Conservation (phyloP, 2,329 filamentous ascomycete genomes). For the Dothistroma septosporum region DNA sequence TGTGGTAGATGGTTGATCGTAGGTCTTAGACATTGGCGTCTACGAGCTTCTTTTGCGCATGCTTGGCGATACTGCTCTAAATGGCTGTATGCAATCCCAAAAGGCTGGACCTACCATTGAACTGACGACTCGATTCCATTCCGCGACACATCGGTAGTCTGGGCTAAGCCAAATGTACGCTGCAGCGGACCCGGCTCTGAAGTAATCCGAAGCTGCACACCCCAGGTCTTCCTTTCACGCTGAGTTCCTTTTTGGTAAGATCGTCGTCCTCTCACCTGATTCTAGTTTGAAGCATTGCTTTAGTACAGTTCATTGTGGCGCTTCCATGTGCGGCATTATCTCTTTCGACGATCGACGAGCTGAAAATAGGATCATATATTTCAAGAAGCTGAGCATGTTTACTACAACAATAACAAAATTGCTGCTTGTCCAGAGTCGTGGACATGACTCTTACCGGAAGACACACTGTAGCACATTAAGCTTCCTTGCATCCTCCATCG, state of each 20-base stretch:
- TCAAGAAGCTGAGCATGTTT: neutral
- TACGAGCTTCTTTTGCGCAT: too few relatives aligned
- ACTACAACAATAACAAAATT: too few relatives aligned
- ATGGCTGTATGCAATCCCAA: too few relatives aligned
- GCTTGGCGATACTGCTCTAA: too few relatives aligned
- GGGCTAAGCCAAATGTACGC: neutral
- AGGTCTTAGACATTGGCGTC: neutral
- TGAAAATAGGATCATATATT: neutral
- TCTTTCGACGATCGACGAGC: neutral
- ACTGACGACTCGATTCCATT: too few relatives aligned
- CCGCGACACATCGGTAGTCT: neutral
- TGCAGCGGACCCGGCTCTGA: neutral
- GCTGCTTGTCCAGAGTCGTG: too few relatives aligned
- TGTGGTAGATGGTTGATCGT: constrained; percentile 3
- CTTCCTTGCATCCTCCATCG: neutral
- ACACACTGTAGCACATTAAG: neutral
- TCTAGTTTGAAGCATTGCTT: neutral
- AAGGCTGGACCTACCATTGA: too few relatives aligned
- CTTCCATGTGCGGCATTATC: neutral
- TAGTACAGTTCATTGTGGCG: neutral
- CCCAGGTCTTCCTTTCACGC: neutral
- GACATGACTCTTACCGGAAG: too few relatives aligned
- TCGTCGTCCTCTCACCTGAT: neutral
- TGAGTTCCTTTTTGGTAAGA: neutral
- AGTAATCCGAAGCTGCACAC: neutral